phyloP scores from a whole-genome alignment of 1,284 basidiomycete genomes.

The Tylopilus orsonianus region DNA sequence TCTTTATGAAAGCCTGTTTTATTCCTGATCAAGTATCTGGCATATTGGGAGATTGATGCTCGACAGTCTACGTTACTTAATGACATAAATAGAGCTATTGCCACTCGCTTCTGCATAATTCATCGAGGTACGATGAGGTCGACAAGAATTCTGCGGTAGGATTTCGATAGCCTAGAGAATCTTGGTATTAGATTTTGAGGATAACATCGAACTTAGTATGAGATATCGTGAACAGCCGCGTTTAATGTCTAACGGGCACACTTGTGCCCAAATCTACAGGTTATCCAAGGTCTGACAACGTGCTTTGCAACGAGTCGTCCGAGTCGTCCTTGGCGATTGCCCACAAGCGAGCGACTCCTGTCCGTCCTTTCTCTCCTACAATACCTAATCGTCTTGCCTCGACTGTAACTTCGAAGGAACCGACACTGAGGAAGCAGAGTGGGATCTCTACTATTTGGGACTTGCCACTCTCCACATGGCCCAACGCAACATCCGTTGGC shows the following conservation, averaged over 20 bases:
- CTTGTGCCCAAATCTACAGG: slow-evolving; percentile 1
- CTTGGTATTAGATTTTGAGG: neutral
- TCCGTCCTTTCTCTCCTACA: slow-evolving; percentile 15
- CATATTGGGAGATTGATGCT: neutral
- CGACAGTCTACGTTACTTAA: neutral
- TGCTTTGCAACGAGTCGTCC: slow-evolving; percentile 9
- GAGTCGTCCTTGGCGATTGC: slow-evolving; percentile 15
- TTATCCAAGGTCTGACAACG: slow-evolving; percentile 1
- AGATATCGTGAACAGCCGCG: no score
- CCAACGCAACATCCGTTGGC: slow-evolving; percentile 56
- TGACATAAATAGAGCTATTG: neutral
- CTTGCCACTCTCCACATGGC: slow-evolving; percentile 54
- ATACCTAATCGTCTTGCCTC: slow-evolving; percentile 39
- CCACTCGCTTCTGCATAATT: neutral
- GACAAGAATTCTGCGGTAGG: neutral
- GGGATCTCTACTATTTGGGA: slow-evolving; percentile 54
- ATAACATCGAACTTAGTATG: neutral
- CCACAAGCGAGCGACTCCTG: slow-evolving; percentile 24
- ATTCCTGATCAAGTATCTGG: neutral
- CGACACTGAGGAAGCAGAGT: slow-evolving; percentile 74
- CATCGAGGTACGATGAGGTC: neutral
- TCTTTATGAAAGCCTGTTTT: neutral
- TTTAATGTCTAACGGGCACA: neutral
- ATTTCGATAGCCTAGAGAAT: neutral
- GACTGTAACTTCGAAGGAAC: slow-evolving; percentile 68